phyloP scores from a whole-genome alignment of 257 asterid species.

The Forsythia viridissima region DNA sequence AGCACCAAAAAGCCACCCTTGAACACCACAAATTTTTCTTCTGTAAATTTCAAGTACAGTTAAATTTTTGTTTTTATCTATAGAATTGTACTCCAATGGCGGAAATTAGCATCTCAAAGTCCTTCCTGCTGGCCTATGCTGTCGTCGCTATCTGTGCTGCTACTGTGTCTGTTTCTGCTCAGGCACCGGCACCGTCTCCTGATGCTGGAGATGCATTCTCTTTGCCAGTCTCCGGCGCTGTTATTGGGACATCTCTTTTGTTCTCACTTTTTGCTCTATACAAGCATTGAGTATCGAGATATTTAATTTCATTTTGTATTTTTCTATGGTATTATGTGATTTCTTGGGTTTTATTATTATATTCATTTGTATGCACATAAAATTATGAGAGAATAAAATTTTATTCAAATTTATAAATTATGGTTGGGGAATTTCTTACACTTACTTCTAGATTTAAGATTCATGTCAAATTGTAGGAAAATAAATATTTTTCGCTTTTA shows the following conservation, averaged over 20 bases:
- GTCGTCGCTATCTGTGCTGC: conserved; percentile 28
- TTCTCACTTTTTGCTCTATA: conserved; percentile 41
- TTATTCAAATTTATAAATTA: background rate
- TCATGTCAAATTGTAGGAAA: no score
- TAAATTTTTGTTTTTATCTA: no score
- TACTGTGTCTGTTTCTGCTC: conserved; percentile 42
- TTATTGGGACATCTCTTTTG: conserved; percentile 42
- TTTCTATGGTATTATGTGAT: background rate
- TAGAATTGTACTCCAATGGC: conserved; percentile 40
- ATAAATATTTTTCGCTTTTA: no score
- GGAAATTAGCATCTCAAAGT: conserved; percentile 34
- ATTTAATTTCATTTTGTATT: background rate
- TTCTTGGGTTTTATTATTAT: background rate
- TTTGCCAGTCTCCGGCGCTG: conserved; percentile 38
- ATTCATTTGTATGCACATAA: conserved; percentile 1
- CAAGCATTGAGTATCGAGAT: conserved; percentile 49
- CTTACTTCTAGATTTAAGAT: no score
- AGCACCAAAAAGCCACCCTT: background rate
- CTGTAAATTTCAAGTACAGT: no score
- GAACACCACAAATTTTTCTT: conserved; percentile 15
- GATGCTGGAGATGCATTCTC: conserved; percentile 51
- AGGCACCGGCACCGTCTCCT: conserved; percentile 44
- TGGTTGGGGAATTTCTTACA: no score
- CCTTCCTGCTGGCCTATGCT: conserved; percentile 27
- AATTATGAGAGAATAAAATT: background rate